Conservation (phyloP, 257 asterid species). For the Osmanthus fragrans region DNA sequence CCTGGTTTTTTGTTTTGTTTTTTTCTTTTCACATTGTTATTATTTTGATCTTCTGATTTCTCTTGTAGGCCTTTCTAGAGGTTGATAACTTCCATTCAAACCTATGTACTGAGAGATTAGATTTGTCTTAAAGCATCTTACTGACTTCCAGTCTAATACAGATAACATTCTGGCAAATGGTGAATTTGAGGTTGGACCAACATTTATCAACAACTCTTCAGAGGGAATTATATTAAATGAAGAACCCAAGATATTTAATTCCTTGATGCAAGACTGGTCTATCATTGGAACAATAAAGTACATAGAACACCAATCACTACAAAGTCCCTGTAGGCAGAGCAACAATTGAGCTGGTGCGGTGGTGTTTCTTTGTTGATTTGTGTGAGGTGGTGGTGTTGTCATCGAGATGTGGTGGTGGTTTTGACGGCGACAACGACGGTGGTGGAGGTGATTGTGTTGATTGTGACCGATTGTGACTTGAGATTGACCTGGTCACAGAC, state of each 20-base stretch:
- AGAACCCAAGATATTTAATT: background rate
- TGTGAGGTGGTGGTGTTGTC: too few species aligned
- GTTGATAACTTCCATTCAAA: slow-evolving; percentile 65
- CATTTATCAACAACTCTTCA: slow-evolving; percentile 22
- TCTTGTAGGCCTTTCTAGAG: slow-evolving; percentile 66
- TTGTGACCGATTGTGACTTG: too few species aligned
- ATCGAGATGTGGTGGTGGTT: too few species aligned
- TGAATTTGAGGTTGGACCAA: slow-evolving; percentile 34
- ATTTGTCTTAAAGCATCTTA: background rate
- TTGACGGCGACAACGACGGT: too few species aligned
- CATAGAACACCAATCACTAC: slow-evolving; percentile 29
- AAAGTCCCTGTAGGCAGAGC: slow-evolving; percentile 32
- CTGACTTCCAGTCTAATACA: slow-evolving; percentile 1
- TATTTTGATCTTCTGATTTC: slow-evolving; percentile 18
- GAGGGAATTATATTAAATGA: slow-evolving; percentile 26
- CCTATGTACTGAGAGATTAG: background rate
- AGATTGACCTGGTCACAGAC: too few species aligned
- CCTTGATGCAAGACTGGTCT: slow-evolving; percentile 30
- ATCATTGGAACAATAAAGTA: slow-evolving; percentile 29
- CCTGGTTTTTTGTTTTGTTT: background rate
- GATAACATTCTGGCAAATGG: slow-evolving; percentile 25
- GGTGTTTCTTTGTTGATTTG: too few species aligned
- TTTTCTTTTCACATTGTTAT: background rate
- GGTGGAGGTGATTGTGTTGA: too few species aligned
- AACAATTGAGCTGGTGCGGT: slow-evolving; percentile 38